Evolutionary conservation across 2,329 filamentous ascomycete genomes (phyloP), one percentile per base, ranked within the genome.

Genomic region (Graphilbum fragrans): DNA sequence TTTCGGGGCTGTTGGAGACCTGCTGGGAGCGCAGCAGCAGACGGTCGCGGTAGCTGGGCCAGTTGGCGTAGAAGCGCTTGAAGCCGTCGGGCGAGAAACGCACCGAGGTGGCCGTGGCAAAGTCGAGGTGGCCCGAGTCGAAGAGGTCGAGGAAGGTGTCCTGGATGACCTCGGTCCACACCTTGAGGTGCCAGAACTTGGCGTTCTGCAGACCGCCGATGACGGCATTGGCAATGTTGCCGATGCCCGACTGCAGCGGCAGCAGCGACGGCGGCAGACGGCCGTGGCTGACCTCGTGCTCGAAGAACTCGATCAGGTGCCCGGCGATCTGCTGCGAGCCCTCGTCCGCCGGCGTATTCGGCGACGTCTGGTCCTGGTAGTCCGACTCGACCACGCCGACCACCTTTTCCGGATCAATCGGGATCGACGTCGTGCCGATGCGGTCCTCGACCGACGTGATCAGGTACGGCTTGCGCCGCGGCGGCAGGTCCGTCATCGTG

Each of bases 131-230:
- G 21, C 86, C 86, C 45, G 77, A 82, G 67, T 94, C 87, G 62
- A 94, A 93, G 41, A 94, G 81, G 58, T 94, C 87, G 20, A 94
- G 74, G 76, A 94, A 94, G 19, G 83, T 87, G 59, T 94, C 86
- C 65, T 94, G 86, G 43, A 94, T 77, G 37, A 94, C 86, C 63
- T 94, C 86, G 20, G 87, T 94, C 87, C 86, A 94, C 32, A 94
- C 87, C 58, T 83, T 87, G 44, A 94, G 73, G 65, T 93, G 84
- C 57, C 77, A 74, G 70, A 94, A 94, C 59, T 88, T 81, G 50
- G 83, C 84, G 45, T 82, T 75, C 49, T 79, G 75, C 42, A 94
- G 75, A 14, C 86, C 87, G 45, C 86, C 86, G 45, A 94, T 78
- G 47, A 94, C 87, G 31, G 86, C 86, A 60, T 94, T 94, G 61